A percentile compares a stretch with the other conserved stretches of the same genome.
phyloP scores from a whole-genome alignment of 495 filamentous ascomycete species.

The Aspergillus sclerotiicarbonarius region DNA sequence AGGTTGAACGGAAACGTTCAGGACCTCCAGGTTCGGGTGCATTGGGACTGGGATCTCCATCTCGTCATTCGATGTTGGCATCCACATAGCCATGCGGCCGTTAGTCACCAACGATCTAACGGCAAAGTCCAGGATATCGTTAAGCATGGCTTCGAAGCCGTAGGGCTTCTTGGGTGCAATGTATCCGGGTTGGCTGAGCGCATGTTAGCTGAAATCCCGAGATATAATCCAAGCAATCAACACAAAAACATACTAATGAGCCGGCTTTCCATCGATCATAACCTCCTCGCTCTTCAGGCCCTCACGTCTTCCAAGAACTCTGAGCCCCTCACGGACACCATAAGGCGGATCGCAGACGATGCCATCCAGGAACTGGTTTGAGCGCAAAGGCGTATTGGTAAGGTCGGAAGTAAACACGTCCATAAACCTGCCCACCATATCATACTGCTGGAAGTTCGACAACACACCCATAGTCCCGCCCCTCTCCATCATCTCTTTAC shows the following conservation, averaged over 20 bases:
- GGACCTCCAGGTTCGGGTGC: slow-evolving; percentile 73
- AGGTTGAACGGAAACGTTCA: slow-evolving; percentile 74
- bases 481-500: slow-evolving; percentile 53
- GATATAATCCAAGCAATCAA: background rate
- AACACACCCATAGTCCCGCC: slow-evolving; percentile 50
- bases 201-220: slow-evolving; percentile 11
- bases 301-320: slow-evolving; percentile 77
- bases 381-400: slow-evolving; percentile 79
- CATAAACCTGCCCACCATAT: slow-evolving; percentile 57
- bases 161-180: slow-evolving; percentile 89
- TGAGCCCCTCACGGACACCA: slow-evolving; percentile 89
- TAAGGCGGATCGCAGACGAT: slow-evolving; percentile 98
- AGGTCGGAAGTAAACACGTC: slow-evolving; percentile 84
- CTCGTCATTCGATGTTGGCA: slow-evolving; percentile 86
- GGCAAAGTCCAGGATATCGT: slow-evolving; percentile 84
- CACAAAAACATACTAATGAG: slow-evolving; percentile 59
- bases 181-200: slow-evolving; percentile 64
- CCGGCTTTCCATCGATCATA: slow-evolving; percentile 65
- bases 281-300: slow-evolving; percentile 59
- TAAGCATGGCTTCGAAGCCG: slow-evolving; percentile 83
- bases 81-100: slow-evolving; percentile 90
- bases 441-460: slow-evolving; percentile 86
- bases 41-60: slow-evolving; percentile 71
- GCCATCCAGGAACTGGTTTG: slow-evolving; percentile 65
- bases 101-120: slow-evolving; percentile 73